phyloP scores from a whole-genome alignment of 2,329 filamentous ascomycete genomes.

The Leptographium lundbergii region DNA sequence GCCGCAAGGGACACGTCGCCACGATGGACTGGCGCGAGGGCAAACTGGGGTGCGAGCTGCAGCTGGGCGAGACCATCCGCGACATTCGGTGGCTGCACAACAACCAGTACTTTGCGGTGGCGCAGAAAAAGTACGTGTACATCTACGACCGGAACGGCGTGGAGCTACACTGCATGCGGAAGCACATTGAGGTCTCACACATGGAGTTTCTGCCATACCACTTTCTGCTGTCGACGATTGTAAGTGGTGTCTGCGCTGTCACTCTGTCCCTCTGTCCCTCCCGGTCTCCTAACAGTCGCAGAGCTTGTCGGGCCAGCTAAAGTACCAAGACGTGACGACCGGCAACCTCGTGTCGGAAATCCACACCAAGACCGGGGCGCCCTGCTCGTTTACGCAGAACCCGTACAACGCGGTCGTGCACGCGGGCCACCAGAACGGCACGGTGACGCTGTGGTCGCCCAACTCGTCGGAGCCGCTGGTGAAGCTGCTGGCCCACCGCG shows the following conservation, averaged over 20 bases:
- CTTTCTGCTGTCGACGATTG: conserved; percentile 78
- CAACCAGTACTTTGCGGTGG: conserved; percentile 86
- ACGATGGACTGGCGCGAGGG: conserved; percentile 94
- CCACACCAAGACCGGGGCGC: conserved; percentile 70
- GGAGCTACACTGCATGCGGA: conserved; percentile 81
- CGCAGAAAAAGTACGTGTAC: conserved; percentile 93
- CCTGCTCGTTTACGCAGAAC: conserved; percentile 77
- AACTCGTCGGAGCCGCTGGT: conserved; percentile 79
- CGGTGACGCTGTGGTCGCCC: conserved; percentile 90
- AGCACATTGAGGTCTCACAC: conserved; percentile 81
- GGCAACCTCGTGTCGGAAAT: conserved; percentile 80
- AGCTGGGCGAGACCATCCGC: conserved; percentile 79
- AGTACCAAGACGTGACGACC: conserved; percentile 92
- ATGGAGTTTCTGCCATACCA: conserved; percentile 97
- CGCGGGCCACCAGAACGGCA: conserved; percentile 87
- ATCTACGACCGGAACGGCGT: conserved; percentile 90
- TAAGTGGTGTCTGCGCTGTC: conserved; percentile 31
- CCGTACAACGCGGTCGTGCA: conserved; percentile 86
- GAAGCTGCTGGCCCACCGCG: conserved; percentile 79
- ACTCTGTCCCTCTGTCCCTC: not conserved
- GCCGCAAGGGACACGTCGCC: conserved; percentile 86
- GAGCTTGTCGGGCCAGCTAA: conserved; percentile 72
- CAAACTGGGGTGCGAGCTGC: conserved; percentile 74
- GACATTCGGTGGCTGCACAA: conserved; percentile 91
- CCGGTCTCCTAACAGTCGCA: conserved; percentile 13